A percentile compares a stretch with the other conserved stretches of the same genome.
These are phyloP conservation scores for Asterionellopsis glacialis DNA, from an alignment of 108 stramenopile species.

Conservation along the genomic window DNA sequence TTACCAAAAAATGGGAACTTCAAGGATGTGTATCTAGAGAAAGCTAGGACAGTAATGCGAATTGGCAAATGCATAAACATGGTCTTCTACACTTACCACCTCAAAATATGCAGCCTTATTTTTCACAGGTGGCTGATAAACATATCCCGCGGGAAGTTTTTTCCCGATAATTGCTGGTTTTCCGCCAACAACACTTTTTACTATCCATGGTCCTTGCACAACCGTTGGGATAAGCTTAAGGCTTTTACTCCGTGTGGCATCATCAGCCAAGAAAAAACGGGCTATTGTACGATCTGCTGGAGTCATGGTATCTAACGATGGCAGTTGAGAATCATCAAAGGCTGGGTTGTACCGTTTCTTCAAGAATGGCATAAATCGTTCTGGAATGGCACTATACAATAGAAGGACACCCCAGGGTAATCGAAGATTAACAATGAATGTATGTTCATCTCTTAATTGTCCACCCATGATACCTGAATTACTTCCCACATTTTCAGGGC, in stretches of 20 bases:
- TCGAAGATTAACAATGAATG: conserved; percentile 84
- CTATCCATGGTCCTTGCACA: conserved; percentile 85
- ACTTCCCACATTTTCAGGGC: conserved; percentile 39
- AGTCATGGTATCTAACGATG: neutral
- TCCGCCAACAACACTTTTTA: conserved; percentile 75
- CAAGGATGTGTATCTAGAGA: no score
- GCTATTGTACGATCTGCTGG: neutral
- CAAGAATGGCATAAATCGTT: conserved; percentile 69
- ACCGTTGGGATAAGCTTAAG: conserved; percentile 80
- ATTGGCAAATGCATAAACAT: no score
- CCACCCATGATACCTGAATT: conserved; percentile 56
- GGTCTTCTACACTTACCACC: no score
- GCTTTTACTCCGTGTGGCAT: conserved; percentile 56
- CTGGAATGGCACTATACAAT: conserved; percentile 81
- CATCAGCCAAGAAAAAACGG: conserved; percentile 43
- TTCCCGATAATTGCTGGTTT: conserved; percentile 83
- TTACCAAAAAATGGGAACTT: no score
- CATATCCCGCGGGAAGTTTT: conserved; percentile 60
- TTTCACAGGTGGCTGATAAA: conserved; percentile 19
- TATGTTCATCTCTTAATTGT: conserved; percentile 58
- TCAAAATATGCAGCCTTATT: conserved; percentile 51
- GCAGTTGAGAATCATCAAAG: neutral
- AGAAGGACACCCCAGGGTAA: conserved; percentile 88
- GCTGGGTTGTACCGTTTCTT: neutral
- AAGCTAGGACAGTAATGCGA: no score